Evolutionary conservation across 352 stramenopile species (phyloP).

Genomic region (Globisporangium emineosum): DNA sequence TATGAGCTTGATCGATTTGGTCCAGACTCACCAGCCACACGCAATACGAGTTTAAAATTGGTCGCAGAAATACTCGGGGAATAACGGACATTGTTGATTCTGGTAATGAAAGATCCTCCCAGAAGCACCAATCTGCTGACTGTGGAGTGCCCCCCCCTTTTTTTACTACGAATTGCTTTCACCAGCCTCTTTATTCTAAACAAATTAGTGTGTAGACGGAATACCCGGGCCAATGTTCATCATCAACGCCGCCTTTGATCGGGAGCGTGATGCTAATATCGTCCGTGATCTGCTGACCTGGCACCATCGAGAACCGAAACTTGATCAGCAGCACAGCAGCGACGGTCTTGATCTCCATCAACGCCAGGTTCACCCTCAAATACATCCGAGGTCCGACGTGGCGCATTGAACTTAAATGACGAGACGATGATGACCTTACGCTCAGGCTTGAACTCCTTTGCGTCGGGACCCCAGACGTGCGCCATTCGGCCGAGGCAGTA

Average conservation of each 20-base stretch:
- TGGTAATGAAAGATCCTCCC: too few relatives aligned
- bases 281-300: slow-evolving; percentile 28
- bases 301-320: slow-evolving; percentile 32
- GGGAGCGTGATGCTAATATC: slow-evolving; percentile 25
- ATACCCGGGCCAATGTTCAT: slow-evolving; percentile 1
- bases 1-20: neutral
- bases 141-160: too few relatives aligned
- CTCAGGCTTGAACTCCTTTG: slow-evolving; percentile 41
- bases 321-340: slow-evolving; percentile 40
- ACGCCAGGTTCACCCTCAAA: slow-evolving; percentile 23
- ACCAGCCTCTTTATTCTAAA: too few relatives aligned
- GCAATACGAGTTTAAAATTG: too few relatives aligned
- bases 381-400: slow-evolving; percentile 48
- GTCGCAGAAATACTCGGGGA: too few relatives aligned
- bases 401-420: slow-evolving; percentile 37
- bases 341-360: slow-evolving; percentile 33
- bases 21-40: too few relatives aligned
- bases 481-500: slow-evolving; percentile 40
- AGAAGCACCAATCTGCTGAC: too few relatives aligned
- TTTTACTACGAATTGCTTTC: too few relatives aligned
- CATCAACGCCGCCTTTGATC: slow-evolving; percentile 27
- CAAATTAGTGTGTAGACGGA: neutral
- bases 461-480: slow-evolving; percentile 47
- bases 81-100: too few relatives aligned
- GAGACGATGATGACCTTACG: slow-evolving; percentile 27